Base-by-base conservation (phyloP, 192 early-diverging fungal genomes). In the Phlyctochytrium arcticum region DNA sequence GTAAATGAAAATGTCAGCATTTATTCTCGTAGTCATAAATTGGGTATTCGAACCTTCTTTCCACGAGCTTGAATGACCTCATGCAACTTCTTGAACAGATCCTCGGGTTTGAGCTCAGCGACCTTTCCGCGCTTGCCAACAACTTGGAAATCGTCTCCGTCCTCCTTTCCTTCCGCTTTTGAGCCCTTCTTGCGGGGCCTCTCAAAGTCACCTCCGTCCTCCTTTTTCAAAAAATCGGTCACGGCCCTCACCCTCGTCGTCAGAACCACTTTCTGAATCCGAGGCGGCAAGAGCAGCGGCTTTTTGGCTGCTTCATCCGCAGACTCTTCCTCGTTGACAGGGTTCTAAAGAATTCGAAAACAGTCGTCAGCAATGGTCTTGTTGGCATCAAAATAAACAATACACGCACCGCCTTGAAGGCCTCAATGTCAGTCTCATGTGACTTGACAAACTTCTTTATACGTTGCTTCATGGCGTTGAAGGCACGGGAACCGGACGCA, bases 401-500 rank as follows among this genome's bases (percentile, higher is more conserved):
- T 7, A 1, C 26, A 53, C 59, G 6, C 47, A 80, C 74, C 42
- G 48, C 73, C 29, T 76, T 71, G 58, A 75, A 98, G 54, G 76
- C 80, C 46, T 83, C 80, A 36, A 99, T 87, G 57, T 86, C 80
- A 2, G 69, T 74, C 60, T 92, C 87, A 57, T 82, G 87, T 44
- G 72, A 55, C 78, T 93, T 94, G 79, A 80, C 85, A 75, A 86
- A 78, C 85, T 99, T 96, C 78, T 89, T 89, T 63, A 96, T 54
- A 68, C 90, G 93, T 72, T 93, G 89, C 85, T 95, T 96, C 83
- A 97, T 88, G 48, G 88, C 84, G 75, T 89, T 96, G 68, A 95
- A 75, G 24, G 92, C 89, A 65, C 90, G 89, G 36, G 86, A 83
- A 54, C 90, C 85, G 48, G 73, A 79, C 39, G 89, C 78, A 67